phyloP scores from a whole-genome alignment of 2,329 filamentous ascomycete genomes.

The Hymenoscyphus repandus region DNA sequence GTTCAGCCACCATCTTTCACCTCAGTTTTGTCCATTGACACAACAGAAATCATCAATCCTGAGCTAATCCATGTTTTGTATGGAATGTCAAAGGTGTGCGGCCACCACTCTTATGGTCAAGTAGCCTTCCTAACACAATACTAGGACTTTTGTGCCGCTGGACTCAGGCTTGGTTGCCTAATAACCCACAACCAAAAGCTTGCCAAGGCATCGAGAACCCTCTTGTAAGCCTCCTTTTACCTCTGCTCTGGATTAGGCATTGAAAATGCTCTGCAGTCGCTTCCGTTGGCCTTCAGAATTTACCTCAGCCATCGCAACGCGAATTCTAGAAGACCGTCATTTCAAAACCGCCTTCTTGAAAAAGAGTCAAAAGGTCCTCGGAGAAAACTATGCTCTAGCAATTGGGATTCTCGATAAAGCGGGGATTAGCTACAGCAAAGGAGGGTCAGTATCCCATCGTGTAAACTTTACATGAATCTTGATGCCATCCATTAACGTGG shows the following conservation, averaged over 20 bases:
- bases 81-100: constrained; percentile 16
- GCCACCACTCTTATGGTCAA: too few relatives aligned
- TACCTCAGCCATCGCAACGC: constrained; percentile 22
- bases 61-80: constrained; percentile 38
- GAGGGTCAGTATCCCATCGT: constrained; percentile 12
- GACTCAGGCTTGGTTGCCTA: constrained; percentile 35
- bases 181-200: constrained; percentile 29
- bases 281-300: constrained; percentile 20
- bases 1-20: constrained; percentile 38
- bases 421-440: constrained; percentile 38
- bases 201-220: neutral
- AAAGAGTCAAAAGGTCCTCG: constrained; percentile 36
- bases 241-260: neutral
- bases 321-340: constrained; percentile 32
- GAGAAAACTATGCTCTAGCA: constrained; percentile 37
- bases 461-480: too few relatives aligned
- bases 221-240: neutral
- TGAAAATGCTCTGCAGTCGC: neutral
- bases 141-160: constrained; percentile 42
- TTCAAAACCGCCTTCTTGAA: constrained; percentile 38
- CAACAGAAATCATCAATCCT: constrained; percentile 39
- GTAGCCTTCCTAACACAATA: too few relatives aligned
- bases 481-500: constrained; percentile 10
- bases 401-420: constrained; percentile 34
- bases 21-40: constrained; percentile 43